Evolutionary conservation across 257 asterid species (phyloP).

Genomic region (Vinca minor): DNA sequence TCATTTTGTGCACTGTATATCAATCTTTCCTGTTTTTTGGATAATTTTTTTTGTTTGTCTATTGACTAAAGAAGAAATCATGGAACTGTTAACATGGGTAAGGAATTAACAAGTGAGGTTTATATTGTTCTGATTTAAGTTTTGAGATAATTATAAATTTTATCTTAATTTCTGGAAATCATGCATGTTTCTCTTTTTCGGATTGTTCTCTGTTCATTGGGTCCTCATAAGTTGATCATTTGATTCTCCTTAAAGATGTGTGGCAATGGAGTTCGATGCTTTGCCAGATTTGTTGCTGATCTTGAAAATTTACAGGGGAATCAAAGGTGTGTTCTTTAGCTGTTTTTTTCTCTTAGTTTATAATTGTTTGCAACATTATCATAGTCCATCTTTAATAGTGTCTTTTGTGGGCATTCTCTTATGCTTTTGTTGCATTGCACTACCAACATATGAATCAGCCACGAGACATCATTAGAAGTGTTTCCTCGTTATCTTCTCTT

Average conservation of each 20-base stretch:
- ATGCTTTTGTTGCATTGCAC: not conserved
- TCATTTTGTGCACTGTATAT: too few relatives aligned
- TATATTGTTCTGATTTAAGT: not conserved
- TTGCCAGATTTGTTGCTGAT: slow-evolving; percentile 74
- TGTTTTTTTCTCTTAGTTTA: not conserved
- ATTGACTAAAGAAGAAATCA: not conserved
- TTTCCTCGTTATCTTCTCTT: not conserved
- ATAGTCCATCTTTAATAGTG: not conserved
- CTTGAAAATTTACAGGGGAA: slow-evolving; percentile 67
- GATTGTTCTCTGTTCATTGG: not conserved
- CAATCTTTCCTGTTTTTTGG: too few relatives aligned
- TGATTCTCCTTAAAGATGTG: slow-evolving; percentile 59
- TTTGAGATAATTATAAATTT: not conserved
- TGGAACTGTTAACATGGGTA: not conserved
- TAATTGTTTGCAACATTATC: not conserved
- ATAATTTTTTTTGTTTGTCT: too few relatives aligned
- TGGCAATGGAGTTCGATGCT: slow-evolving; percentile 95
- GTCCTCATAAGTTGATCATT: not conserved
- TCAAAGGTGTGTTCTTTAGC: slow-evolving; percentile 39
- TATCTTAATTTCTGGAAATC: not conserved
- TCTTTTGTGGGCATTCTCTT: not conserved
- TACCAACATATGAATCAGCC: not conserved
- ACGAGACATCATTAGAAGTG: not conserved
- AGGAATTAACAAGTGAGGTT: too few relatives aligned
- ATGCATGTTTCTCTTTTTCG: not conserved